Evolutionary conservation across 306 rosid species (phyloP).

Genomic region (Calophaca sinica): DNA sequence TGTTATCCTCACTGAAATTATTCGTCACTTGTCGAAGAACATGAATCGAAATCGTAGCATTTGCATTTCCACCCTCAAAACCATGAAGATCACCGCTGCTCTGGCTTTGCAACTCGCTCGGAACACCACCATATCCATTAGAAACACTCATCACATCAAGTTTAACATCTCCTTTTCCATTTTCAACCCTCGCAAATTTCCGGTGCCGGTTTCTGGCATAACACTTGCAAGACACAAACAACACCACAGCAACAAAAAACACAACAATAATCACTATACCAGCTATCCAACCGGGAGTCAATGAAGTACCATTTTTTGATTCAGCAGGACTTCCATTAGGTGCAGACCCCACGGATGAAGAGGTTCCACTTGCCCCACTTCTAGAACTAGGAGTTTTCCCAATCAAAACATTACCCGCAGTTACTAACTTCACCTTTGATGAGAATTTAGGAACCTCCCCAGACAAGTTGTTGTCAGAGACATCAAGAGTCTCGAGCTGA

Average conservation of each 20-base stretch:
- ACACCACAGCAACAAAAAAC: slow-evolving; percentile 59
- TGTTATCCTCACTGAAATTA: slow-evolving; percentile 77
- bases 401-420: slow-evolving; percentile 44
- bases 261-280: slow-evolving; percentile 67
- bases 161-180: slow-evolving; percentile 62
- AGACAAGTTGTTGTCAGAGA: slow-evolving; percentile 68
- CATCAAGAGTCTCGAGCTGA: slow-evolving; percentile 54
- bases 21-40: slow-evolving; percentile 74
- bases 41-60: slow-evolving; percentile 67
- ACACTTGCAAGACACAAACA: slow-evolving; percentile 72
- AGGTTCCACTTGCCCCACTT: slow-evolving; percentile 34
- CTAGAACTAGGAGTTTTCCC: slow-evolving; percentile 41
- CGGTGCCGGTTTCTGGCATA: not conserved
- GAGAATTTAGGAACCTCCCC: slow-evolving; percentile 71
- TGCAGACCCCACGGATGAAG: slow-evolving; percentile 1
- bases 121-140: slow-evolving; percentile 69
- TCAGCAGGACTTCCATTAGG: slow-evolving; percentile 45
- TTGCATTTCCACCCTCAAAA: slow-evolving; percentile 70
- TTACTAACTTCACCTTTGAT: slow-evolving; percentile 54
- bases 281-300: slow-evolving; percentile 65
- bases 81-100: slow-evolving; percentile 68
- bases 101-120: slow-evolving; percentile 81
- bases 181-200: slow-evolving; percentile 15
- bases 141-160: slow-evolving; percentile 56
- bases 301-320: slow-evolving; percentile 26